Conservation (phyloP, 352 stramenopile genomes). For the Achlya hypogyna region DNA sequence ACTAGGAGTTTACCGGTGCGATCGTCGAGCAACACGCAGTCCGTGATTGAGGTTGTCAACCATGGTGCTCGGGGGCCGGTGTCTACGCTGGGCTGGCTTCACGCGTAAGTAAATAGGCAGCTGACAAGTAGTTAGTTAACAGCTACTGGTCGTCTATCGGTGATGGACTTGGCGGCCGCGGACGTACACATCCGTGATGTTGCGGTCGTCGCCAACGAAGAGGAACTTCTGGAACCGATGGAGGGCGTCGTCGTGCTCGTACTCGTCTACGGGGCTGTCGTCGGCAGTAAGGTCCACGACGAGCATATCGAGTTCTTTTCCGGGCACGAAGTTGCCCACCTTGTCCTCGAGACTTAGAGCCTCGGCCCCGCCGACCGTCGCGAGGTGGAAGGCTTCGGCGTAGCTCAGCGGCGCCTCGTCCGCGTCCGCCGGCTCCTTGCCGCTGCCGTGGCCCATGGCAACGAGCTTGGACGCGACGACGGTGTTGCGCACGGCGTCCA, state of each 20-base stretch:
- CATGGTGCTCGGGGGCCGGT: too few relatives aligned
- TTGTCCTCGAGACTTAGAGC: constrained; percentile 63
- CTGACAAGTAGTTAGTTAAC: too few relatives aligned
- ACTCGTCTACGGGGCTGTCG: constrained; percentile 59
- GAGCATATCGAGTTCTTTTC: constrained; percentile 89
- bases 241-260: constrained; percentile 39
- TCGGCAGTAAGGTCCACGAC: constrained; percentile 56
- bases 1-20: too few relatives aligned
- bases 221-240: constrained; percentile 87
- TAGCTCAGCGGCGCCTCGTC: constrained; percentile 39
- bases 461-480: constrained; percentile 86
- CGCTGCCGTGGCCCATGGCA: constrained; percentile 52
- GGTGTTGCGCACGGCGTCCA: constrained; percentile 84
- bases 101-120: neutral
- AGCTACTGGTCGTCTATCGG: too few relatives aligned
- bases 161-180: constrained; percentile 45
- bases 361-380: constrained; percentile 81
- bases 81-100: too few relatives aligned
- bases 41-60: too few relatives aligned
- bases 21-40: too few relatives aligned
- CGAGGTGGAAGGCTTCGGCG: constrained; percentile 85
- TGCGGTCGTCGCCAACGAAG: constrained; percentile 85
- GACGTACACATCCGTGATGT: constrained; percentile 84
- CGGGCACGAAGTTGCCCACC: constrained; percentile 82
- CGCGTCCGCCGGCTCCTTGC: constrained; percentile 25